Base-by-base conservation (phyloP, 495 filamentous ascomycete species). In the Penicillium riverlandense region DNA sequence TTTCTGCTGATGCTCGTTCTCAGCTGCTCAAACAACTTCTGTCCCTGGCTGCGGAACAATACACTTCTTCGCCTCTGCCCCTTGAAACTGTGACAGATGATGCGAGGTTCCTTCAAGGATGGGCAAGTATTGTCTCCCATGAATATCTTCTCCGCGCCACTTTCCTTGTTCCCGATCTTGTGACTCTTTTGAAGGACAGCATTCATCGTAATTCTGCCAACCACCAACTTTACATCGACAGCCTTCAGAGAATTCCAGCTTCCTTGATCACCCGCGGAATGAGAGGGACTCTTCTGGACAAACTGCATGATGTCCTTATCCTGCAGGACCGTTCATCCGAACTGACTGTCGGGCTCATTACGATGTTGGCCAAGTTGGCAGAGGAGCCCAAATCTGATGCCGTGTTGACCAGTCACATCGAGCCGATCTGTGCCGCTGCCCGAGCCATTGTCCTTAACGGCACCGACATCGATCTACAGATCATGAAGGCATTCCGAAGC, bases 321-420 rank as follows among this genome's bases (percentile, higher is more conserved):
- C 54, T 58, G 38, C 52, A 65, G 37, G 61, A 61, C 35, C 62
- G 43, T 44, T 39, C 48, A 7, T 43, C 60, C 2, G 62, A 62
- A 27, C 35, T 65, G 4, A 61, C 53, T 8, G 47, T 67, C 11
- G 66, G 66, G 1, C 47, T 70, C 1, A 36, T 70, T 36, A 67
- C 68, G 1, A 53, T 71, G 51, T 69, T 71, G 68, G 66, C 68
- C 0, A 71, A 68, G 29, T 37, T 71, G 29, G 63, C 66, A 5
- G 61, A 61, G 12, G 65, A 70, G 66, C 61, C 68, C 4, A 71
- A 70, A 45, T 66, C 61, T 16, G 51, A 65, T 29, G 66, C 68
- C 11, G 50, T 45, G 4, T 29, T 71, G 34, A 70, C 65, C 16
- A 54, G 60, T 36, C 61, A 66, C 35, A 70, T 66, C 66, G 68